These are phyloP conservation scores for Protomyces macrosporus DNA, from an alignment of 1,139 yeast species.

Conservation along the genomic window DNA sequence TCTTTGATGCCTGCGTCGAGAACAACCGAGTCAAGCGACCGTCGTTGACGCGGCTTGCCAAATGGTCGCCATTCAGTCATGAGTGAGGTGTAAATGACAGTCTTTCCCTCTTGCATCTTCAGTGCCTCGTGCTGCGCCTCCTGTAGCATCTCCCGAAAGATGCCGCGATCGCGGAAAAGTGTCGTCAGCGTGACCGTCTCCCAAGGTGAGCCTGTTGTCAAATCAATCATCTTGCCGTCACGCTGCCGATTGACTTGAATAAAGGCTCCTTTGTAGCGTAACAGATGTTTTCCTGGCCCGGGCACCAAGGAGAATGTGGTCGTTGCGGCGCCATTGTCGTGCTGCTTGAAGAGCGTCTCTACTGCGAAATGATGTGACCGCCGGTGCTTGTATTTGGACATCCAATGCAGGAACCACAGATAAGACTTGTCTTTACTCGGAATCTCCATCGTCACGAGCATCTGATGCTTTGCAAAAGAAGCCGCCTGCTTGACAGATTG, in stretches of 20 bases:
- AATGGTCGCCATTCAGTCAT: slow-evolving; percentile 99
- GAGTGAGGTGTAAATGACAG: slow-evolving; percentile 89
- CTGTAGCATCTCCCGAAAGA: slow-evolving; percentile 64
- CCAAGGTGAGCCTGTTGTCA: slow-evolving; percentile 88
- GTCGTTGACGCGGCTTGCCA: slow-evolving; percentile 89
- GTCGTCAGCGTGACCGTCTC: slow-evolving; percentile 93
- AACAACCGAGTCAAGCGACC: slow-evolving; percentile 79
- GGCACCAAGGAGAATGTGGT: slow-evolving; percentile 93
- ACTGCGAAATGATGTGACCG: slow-evolving; percentile 70
- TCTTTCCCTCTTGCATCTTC: slow-evolving; percentile 82
- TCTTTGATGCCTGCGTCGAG: slow-evolving; percentile 71
- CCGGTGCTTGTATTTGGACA: slow-evolving; percentile 54
- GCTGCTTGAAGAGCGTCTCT: slow-evolving; percentile 80
- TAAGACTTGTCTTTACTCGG: slow-evolving; percentile 92
- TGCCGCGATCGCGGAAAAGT: slow-evolving; percentile 66
- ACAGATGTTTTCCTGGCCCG: slow-evolving; percentile 92
- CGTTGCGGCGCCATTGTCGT: slow-evolving; percentile 84
- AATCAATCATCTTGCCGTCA: slow-evolving; percentile 79
- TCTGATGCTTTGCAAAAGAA: slow-evolving; percentile 66
- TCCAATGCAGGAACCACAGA: slow-evolving; percentile 94
- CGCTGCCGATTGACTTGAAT: slow-evolving; percentile 86
- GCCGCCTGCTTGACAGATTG: slow-evolving; percentile 62
- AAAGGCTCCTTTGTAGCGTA: slow-evolving; percentile 78
- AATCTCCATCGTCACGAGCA: slow-evolving; percentile 81
- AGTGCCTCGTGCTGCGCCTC: slow-evolving; percentile 86